These are phyloP conservation scores for Botrytis galanthina DNA, from an alignment of 2,329 filamentous ascomycete species.

Conservation along the genomic window DNA sequence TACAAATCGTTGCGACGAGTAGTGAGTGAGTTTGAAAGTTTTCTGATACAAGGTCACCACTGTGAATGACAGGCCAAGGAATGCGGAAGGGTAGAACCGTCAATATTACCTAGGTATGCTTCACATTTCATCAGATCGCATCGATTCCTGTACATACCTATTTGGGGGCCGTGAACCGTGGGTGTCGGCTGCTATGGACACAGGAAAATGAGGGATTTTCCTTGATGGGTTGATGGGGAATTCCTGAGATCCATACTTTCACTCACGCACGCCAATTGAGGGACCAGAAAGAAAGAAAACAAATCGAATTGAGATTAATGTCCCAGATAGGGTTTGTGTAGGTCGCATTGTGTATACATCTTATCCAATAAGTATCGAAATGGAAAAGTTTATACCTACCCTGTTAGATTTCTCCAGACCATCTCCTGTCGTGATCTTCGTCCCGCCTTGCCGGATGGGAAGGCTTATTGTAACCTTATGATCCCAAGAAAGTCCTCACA, in stretches of 20 bases:
- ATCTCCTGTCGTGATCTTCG: slow-evolving; percentile 1
- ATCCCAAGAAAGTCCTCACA: neutral
- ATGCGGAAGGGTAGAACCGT: neutral
- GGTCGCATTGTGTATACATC: neutral
- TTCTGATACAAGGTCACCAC: neutral
- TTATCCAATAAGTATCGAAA: neutral
- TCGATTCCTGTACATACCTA: neutral
- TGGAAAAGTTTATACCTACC: neutral
- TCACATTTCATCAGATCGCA: neutral
- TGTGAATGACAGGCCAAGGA: neutral
- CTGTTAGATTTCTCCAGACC: neutral
- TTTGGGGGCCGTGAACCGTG: neutral
- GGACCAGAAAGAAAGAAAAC: neutral
- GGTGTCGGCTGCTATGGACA: neutral
- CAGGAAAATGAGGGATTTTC: neutral
- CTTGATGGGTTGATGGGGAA: neutral
- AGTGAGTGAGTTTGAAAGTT: neutral
- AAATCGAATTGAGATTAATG: neutral
- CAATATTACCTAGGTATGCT: neutral
- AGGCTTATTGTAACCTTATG: slow-evolving; percentile 8
- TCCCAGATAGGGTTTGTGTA: neutral
- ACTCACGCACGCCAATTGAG: neutral
- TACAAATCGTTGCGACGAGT: neutral
- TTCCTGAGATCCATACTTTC: neutral
- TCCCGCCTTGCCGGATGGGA: slow-evolving; percentile 6